These are phyloP conservation scores for Sclerotinia nivalis DNA, from an alignment of 2,329 filamentous ascomycete species.

Conservation along the genomic window DNA sequence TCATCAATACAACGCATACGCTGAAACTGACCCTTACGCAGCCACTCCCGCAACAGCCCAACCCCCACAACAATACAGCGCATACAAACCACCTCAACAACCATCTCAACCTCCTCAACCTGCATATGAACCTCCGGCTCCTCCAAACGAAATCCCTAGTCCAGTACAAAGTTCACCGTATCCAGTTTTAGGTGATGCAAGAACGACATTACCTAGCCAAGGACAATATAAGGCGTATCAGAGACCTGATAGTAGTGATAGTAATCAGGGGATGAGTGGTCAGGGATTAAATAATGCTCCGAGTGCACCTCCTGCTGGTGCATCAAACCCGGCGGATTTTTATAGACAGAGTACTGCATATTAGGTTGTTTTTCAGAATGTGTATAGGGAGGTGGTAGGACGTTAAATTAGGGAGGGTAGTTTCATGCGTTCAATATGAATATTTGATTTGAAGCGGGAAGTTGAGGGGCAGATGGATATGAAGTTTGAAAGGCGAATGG, in stretches of 20 bases:
- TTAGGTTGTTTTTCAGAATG: slow-evolving; percentile 23
- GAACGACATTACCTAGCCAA: slow-evolving; percentile 52
- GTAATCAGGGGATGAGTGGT: slow-evolving; percentile 29
- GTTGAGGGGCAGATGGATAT: neutral
- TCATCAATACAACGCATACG: slow-evolving; percentile 39
- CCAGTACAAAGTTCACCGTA: slow-evolving; percentile 33
- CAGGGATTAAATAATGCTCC: slow-evolving; percentile 43
- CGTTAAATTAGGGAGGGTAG: neutral
- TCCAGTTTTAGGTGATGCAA: slow-evolving; percentile 46
- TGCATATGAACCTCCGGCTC: slow-evolving; percentile 37
- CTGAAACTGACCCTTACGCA: slow-evolving; percentile 37
- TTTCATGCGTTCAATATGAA: neutral
- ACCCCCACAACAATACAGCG: slow-evolving; percentile 38
- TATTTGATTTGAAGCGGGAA: neutral
- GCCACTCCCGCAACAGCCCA: slow-evolving; percentile 31
- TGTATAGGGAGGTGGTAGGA: neutral
- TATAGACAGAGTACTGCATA: slow-evolving; percentile 51
- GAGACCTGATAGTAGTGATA: slow-evolving; percentile 35
- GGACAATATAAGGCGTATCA: slow-evolving; percentile 60
- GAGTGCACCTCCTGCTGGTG: slow-evolving; percentile 46
- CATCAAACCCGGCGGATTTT: slow-evolving; percentile 49
- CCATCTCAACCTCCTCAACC: slow-evolving; percentile 30
- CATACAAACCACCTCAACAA: slow-evolving; percentile 37
- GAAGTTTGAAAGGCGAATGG: neutral
- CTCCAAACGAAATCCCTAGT: slow-evolving; percentile 36